Percentiles rank a stretch among this genome's conserved stretches.
phyloP scores from a whole-genome alignment of 495 filamentous ascomycete genomes.

The Pseudomonodictys pantanalensis region DNA sequence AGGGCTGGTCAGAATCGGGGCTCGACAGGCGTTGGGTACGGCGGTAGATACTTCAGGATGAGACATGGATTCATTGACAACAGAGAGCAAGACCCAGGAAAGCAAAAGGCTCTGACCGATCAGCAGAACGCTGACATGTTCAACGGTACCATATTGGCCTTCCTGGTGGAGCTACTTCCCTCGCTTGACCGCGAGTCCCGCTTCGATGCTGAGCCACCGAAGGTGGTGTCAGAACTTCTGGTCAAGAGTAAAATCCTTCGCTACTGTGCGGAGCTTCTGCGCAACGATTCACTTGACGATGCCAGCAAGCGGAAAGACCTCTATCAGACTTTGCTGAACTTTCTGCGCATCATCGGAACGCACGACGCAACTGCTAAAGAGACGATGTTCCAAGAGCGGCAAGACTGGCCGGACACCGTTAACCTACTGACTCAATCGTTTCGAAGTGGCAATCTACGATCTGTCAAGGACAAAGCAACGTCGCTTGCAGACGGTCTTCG shows the following conservation, averaged over 20 bases:
- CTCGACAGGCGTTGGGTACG: not conserved
- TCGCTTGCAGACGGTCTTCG: slow-evolving; percentile 30
- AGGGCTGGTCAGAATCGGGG: not conserved
- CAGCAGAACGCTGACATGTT: slow-evolving; percentile 13
- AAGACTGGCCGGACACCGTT: slow-evolving; percentile 18
- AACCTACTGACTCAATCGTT: slow-evolving; percentile 32
- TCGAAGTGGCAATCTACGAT: not conserved
- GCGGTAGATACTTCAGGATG: too few relatives aligned
- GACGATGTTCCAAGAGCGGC: slow-evolving; percentile 25
- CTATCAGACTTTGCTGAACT: slow-evolving; percentile 34
- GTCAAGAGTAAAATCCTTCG: slow-evolving; percentile 34
- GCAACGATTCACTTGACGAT: slow-evolving; percentile 42
- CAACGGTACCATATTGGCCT: slow-evolving; percentile 11
- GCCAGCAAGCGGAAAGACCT: slow-evolving; percentile 33
- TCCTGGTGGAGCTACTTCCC: slow-evolving; percentile 28
- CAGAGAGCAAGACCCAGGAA: not conserved
- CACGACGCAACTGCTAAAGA: slow-evolving; percentile 13
- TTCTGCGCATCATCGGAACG: slow-evolving; percentile 25
- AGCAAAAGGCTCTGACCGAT: slow-evolving; percentile 13
- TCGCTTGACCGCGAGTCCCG: not conserved
- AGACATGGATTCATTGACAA: too few relatives aligned
- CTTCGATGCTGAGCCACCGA: slow-evolving; percentile 33
- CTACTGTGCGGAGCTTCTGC: slow-evolving; percentile 35
- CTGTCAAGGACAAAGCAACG: slow-evolving; percentile 5
- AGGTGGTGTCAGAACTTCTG: slow-evolving; percentile 30